Conservation (phyloP, 1,284 basidiomycete genomes). For the Rhodotorula sp. region DNA sequence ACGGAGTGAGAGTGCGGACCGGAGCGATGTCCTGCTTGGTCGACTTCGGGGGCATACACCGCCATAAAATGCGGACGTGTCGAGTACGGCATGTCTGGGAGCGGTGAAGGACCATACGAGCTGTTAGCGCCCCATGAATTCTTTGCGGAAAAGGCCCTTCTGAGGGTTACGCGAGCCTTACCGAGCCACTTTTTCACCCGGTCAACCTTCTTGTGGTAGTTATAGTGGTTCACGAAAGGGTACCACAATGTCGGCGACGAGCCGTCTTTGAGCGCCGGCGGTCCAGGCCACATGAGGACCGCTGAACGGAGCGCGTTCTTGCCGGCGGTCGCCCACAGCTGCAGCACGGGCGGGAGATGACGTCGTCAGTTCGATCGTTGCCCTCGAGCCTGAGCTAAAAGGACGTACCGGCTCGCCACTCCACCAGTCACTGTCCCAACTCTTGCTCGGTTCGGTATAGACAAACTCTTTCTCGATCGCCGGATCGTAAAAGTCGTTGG, state of each 20-base stretch:
- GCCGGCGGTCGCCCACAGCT: slow-evolving; percentile 86
- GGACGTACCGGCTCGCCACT: slow-evolving; percentile 72
- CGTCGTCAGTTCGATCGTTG: neutral
- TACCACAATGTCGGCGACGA: slow-evolving; percentile 65
- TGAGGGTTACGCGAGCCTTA: neutral
- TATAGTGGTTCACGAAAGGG: slow-evolving; percentile 58
- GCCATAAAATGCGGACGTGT: slow-evolving; percentile 54
- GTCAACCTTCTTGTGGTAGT: slow-evolving; percentile 65
- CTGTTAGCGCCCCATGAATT: too few species aligned
- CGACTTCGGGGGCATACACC: slow-evolving; percentile 62
- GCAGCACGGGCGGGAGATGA: neutral
- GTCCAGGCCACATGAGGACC: slow-evolving; percentile 74
- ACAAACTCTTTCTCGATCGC: slow-evolving; percentile 61
- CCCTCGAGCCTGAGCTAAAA: neutral
- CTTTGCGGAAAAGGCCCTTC: neutral
- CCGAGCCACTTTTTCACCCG: slow-evolving; percentile 58
- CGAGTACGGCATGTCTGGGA: slow-evolving; percentile 28
- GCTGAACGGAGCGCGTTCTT: slow-evolving; percentile 71
- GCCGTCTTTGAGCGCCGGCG: slow-evolving; percentile 65
- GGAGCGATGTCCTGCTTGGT: slow-evolving; percentile 62
- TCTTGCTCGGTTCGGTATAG: slow-evolving; percentile 63
- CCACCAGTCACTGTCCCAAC: slow-evolving; percentile 76
- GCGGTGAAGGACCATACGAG: neutral
- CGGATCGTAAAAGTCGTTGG: slow-evolving; percentile 87
- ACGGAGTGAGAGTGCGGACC: slow-evolving; percentile 72